Base-by-base conservation (phyloP, 2,329 filamentous ascomycete species). In the Xenoacremonium recifei region DNA sequence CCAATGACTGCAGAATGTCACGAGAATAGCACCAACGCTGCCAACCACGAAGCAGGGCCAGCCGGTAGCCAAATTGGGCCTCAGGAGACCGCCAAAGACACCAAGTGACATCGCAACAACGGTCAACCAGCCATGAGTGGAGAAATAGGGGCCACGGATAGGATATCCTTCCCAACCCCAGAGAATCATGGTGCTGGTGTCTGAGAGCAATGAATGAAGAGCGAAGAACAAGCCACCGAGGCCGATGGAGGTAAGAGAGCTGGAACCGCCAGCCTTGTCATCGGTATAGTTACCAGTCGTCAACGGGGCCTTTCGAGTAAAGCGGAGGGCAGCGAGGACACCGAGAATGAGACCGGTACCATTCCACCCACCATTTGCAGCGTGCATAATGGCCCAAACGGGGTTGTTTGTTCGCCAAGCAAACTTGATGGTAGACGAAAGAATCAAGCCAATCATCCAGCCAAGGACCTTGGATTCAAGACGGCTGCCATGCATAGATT, bases 131-230 rank as follows among this genome's bases (percentile, higher is more conserved):
- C 91, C 93, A 58, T 97, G 90, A n/a, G 90, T 89, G 35, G 85
- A 89, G 47, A 90, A 82, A 37, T 93, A 80, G 3, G 93, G 93
- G 6, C 93, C 93, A 37, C 87, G 82, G 30, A 97, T 80, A 12
- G 93, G 93, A 58, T 87, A 99, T 6, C 93, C 93, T 55, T 96
- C 90, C 93, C 93, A 99, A 3, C 89, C 89, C 93, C 93, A 99
- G 13, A 91, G 77, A 44, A 97, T 96, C 90, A 99, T 97, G 40
- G 93, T 99, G 71, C 93, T 97, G 0, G 91, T 95, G 63, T 99
- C 93, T 0, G 93, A 96, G 10, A 99, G 77, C 9, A 99, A 74
- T 1, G 91, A 96, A 63, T 97, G 93, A 59, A 97, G 76, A 5
- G 80, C 88, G 59, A 99, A 99, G 60, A 96, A 77, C 6, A 96